Conservation (phyloP, 192 early-diverging fungal genomes). For the Linnemannia hyalina region DNA sequence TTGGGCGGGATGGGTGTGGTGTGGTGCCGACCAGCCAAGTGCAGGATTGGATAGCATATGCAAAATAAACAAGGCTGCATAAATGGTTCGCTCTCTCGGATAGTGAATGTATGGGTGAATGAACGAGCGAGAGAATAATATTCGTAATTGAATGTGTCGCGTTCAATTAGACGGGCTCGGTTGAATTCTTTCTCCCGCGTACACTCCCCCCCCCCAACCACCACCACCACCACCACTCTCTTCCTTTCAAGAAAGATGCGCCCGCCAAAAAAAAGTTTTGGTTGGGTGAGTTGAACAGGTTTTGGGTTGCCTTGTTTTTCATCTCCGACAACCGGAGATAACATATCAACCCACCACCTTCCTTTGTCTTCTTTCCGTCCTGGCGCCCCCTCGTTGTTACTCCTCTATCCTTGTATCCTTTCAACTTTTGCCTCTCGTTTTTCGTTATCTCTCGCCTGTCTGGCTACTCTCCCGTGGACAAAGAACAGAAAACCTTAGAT, state of each 20-base stretch:
- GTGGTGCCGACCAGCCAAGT: not conserved
- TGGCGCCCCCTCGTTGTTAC: not conserved
- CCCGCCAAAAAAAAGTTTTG: too few relatives aligned
- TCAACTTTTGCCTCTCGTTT: not conserved
- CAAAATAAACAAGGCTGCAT: too few relatives aligned
- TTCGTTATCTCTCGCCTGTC: not conserved
- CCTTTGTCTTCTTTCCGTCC: not conserved
- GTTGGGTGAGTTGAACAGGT: not conserved
- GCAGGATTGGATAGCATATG: too few relatives aligned
- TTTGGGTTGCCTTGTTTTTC: not conserved
- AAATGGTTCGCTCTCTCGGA: too few relatives aligned
- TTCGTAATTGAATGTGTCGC: not conserved
- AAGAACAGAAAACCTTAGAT: not conserved
- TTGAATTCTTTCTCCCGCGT: too few relatives aligned
- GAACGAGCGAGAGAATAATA: not conserved
- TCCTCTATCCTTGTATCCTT: not conserved
- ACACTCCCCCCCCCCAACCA: too few relatives aligned
- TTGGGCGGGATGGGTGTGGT: not conserved
- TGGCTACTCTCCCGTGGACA: not conserved
- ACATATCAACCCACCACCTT: not conserved
- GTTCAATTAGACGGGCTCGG: too few relatives aligned
- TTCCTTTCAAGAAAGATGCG: too few relatives aligned
- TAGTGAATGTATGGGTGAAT: not conserved
- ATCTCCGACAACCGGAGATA: not conserved
- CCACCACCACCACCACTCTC: too few relatives aligned